Percentiles rank a stretch among this genome's conserved stretches.
These are phyloP conservation scores for Fusarium keratoplasticum DNA, from an alignment of 2,329 filamentous ascomycete species.

Conservation along the genomic window DNA sequence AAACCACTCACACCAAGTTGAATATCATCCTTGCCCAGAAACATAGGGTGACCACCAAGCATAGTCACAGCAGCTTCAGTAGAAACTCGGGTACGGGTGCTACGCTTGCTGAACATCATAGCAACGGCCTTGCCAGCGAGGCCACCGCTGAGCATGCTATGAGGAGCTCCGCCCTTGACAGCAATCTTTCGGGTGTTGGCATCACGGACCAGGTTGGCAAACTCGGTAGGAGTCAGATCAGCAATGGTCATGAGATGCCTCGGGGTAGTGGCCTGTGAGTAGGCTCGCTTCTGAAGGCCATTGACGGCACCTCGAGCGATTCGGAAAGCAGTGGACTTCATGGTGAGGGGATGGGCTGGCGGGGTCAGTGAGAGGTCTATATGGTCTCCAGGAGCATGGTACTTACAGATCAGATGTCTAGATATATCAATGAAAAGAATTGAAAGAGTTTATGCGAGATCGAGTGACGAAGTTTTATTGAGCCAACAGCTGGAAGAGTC, in stretches of 20 bases:
- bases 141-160: slow-evolving; percentile 68
- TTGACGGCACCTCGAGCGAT: slow-evolving; percentile 49
- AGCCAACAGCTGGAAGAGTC: slow-evolving; percentile 30
- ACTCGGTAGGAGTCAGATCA: slow-evolving; percentile 83
- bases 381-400: neutral
- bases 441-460: slow-evolving; percentile 3
- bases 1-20: slow-evolving; percentile 78
- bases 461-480: slow-evolving; percentile 9
- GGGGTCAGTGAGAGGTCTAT: neutral
- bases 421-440: slow-evolving; percentile 11
- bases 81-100: slow-evolving; percentile 91
- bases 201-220: slow-evolving; percentile 85
- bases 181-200: slow-evolving; percentile 80
- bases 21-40: slow-evolving; percentile 94
- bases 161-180: slow-evolving; percentile 73
- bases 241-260: slow-evolving; percentile 93
- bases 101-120: slow-evolving; percentile 97
- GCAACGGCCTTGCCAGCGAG: slow-evolving; percentile 85
- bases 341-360: slow-evolving; percentile 31
- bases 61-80: slow-evolving; percentile 91
- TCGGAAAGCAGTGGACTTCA: slow-evolving; percentile 51
- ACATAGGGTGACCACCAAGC: slow-evolving; percentile 95
- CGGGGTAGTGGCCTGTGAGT: slow-evolving; percentile 61
- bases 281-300: slow-evolving; percentile 56
- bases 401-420: slow-evolving; percentile 9